Conservation (phyloP, 2,329 filamentous ascomycete species). For the Ophiostoma fasciatum region DNA sequence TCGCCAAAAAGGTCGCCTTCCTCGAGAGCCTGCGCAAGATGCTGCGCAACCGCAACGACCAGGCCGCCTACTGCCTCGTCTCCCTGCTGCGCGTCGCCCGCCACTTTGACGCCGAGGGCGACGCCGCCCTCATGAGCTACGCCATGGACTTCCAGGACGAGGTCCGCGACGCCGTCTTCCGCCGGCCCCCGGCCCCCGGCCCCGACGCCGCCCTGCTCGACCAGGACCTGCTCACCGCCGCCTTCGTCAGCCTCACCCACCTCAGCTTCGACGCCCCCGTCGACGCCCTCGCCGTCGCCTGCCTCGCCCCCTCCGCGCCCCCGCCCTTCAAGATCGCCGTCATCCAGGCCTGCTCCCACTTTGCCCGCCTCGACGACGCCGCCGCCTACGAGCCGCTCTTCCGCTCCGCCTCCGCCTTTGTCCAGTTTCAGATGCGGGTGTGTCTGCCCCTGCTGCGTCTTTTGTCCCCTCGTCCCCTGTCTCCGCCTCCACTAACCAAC, state of each 20-base stretch:
- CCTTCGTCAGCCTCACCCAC: conserved; percentile 49
- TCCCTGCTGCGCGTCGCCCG: conserved; percentile 46
- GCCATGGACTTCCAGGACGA: conserved; percentile 57
- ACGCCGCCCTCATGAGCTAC: conserved; percentile 46
- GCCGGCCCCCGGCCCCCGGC: conserved; percentile 29
- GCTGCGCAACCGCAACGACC: conserved; percentile 48
- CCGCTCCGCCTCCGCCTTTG: conserved; percentile 37
- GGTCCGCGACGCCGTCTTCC: conserved; percentile 50
- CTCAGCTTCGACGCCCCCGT: conserved; percentile 45
- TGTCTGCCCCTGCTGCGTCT: too few species aligned
- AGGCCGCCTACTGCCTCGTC: conserved; percentile 51
- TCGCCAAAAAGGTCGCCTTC: conserved; percentile 52
- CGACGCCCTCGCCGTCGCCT: conserved; percentile 39
- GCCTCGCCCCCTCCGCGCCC: conserved; percentile 41
- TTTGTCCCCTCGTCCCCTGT: too few species aligned
- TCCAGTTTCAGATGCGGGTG: conserved; percentile 43
- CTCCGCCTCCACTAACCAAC: too few species aligned
- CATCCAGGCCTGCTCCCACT: conserved; percentile 47
- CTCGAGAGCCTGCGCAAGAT: conserved; percentile 48
- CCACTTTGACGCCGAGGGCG: conserved; percentile 48
- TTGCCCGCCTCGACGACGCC: conserved; percentile 36
- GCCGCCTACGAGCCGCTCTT: conserved; percentile 41
- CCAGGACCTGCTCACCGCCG: conserved; percentile 49
- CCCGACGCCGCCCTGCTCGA: conserved; percentile 42
- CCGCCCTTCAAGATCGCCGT: conserved; percentile 46